Percentiles rank a stretch among this genome's conserved stretches.
Evolutionary conservation across 2,329 filamentous ascomycete genomes (phyloP).

Genomic region (Aaosphaeria pasadenensis): DNA sequence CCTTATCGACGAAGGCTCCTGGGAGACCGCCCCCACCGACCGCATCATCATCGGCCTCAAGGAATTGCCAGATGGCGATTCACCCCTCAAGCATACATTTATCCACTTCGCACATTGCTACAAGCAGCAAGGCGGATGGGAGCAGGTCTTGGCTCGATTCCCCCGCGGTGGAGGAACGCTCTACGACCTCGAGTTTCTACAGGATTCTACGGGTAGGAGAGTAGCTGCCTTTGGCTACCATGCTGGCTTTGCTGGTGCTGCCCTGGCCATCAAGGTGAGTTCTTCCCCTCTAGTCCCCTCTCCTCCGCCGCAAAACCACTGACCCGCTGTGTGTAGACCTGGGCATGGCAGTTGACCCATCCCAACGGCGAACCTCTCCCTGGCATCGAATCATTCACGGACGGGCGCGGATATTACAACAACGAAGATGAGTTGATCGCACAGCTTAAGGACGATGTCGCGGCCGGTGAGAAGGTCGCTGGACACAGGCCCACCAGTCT

Average conservation of each 20-base stretch:
- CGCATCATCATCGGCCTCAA: constrained; percentile 43
- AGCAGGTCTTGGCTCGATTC: constrained; percentile 75
- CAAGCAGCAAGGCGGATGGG: constrained; percentile 57
- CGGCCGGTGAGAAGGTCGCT: constrained; percentile 62
- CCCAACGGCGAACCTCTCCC: constrained; percentile 64
- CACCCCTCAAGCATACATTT: constrained; percentile 38
- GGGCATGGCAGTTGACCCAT: constrained; percentile 78
- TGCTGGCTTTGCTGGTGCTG: constrained; percentile 46
- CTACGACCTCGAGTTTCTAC: constrained; percentile 83
- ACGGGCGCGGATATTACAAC: constrained; percentile 58
- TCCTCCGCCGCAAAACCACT: constrained; percentile 38
- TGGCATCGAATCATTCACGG: constrained; percentile 54
- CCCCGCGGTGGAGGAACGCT: constrained; percentile 72
- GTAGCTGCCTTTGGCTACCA: constrained; percentile 67
- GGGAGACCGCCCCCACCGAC: constrained; percentile 36
- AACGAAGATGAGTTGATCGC: constrained; percentile 72
- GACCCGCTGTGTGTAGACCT: constrained; percentile 59
- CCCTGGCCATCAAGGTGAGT: constrained; percentile 40
- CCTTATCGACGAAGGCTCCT: constrained; percentile 36
- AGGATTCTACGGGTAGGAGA: constrained; percentile 66
- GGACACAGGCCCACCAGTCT: constrained; percentile 71
- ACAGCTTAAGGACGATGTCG: constrained; percentile 70
- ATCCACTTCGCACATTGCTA: constrained; percentile 44
- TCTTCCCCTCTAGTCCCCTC: neutral
- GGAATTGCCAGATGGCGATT: constrained; percentile 39